Evolutionary conservation across 495 filamentous ascomycete species (phyloP).

Genomic region (Xylaria cubensis): DNA sequence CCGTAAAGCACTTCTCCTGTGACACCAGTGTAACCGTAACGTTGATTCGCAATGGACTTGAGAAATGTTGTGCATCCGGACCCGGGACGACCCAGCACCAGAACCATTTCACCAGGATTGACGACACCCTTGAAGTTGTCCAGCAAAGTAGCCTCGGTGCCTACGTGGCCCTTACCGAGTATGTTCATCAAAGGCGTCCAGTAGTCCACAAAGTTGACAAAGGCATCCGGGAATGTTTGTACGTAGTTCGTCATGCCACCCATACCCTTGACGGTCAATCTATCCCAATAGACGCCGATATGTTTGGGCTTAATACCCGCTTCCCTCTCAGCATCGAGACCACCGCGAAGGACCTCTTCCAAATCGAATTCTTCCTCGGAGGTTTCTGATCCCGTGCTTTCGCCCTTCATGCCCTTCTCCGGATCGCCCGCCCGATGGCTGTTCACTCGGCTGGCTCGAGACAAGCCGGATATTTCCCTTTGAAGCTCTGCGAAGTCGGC

Average conservation of each 20-base stretch:
- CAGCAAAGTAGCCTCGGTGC: constrained; percentile 69
- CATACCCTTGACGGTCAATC: constrained; percentile 77
- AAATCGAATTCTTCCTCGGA: constrained; percentile 69
- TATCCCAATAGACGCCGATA: constrained; percentile 81
- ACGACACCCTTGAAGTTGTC: constrained; percentile 59
- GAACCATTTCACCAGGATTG: constrained; percentile 86
- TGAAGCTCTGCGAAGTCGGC: constrained; percentile 79
- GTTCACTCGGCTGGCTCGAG: constrained; percentile 56
- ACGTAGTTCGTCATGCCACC: constrained; percentile 79
- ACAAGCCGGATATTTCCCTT: constrained; percentile 72
- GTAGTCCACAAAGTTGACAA: constrained; percentile 77
- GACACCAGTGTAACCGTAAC: constrained; percentile 77
- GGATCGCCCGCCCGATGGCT: constrained; percentile 44
- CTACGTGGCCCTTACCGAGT: constrained; percentile 66
- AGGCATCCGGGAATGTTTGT: constrained; percentile 82
- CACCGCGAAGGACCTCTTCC: constrained; percentile 71
- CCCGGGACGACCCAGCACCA: constrained; percentile 87
- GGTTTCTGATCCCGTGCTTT: constrained; percentile 58
- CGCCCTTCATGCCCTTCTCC: constrained; percentile 47
- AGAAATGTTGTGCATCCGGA: constrained; percentile 89
- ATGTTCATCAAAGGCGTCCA: constrained; percentile 63
- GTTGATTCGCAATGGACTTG: constrained; percentile 82
- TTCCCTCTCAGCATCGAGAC: constrained; percentile 69
- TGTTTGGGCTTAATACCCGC: constrained; percentile 82
- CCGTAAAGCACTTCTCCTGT: constrained; percentile 83